Evolutionary conservation across 768 basidiomycete species (phyloP).

Genomic region (Calocera viscosa): DNA sequence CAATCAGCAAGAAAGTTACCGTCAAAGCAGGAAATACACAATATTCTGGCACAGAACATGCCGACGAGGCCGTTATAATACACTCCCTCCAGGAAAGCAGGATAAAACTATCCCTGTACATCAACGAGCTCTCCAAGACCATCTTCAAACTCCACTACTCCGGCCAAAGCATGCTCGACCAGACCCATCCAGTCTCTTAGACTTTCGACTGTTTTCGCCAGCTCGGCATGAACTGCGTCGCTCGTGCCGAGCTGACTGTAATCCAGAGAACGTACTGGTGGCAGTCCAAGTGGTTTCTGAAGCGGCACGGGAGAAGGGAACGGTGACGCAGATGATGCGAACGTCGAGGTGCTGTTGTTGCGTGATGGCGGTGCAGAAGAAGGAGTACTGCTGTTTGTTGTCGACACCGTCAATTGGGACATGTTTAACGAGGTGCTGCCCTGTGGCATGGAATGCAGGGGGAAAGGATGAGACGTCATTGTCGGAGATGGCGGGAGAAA

Average conservation of each 20-base stretch:
- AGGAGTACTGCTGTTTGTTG: slow-evolving; percentile 9
- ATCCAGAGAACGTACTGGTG: slow-evolving; percentile 49
- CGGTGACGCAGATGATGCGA: slow-evolving; percentile 18
- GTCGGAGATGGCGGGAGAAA: background rate
- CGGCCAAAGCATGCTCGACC: slow-evolving; percentile 58
- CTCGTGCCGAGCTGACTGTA: slow-evolving; percentile 42
- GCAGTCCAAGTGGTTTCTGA: slow-evolving; percentile 21
- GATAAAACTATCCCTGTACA: no score
- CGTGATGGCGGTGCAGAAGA: background rate
- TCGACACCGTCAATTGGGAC: slow-evolving; percentile 1
- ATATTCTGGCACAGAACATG: no score
- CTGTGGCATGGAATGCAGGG: slow-evolving; percentile 8
- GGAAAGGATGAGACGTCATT: slow-evolving; percentile 10
- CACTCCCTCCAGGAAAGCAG: no score
- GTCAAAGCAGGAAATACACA: background rate
- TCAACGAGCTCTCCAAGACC: background rate
- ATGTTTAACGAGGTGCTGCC: background rate
- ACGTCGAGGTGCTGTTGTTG: slow-evolving; percentile 23
- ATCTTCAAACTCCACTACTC: slow-evolving; percentile 39
- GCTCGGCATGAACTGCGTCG: slow-evolving; percentile 52
- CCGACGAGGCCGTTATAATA: no score
- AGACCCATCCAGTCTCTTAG: slow-evolving; percentile 63
- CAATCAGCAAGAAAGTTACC: no score
- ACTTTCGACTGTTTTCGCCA: slow-evolving; percentile 61
- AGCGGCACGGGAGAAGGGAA: slow-evolving; percentile 17